phyloP scores from a whole-genome alignment of 225 moss, liverwort and hornwort species.

The Sphagnum contortum region DNA sequence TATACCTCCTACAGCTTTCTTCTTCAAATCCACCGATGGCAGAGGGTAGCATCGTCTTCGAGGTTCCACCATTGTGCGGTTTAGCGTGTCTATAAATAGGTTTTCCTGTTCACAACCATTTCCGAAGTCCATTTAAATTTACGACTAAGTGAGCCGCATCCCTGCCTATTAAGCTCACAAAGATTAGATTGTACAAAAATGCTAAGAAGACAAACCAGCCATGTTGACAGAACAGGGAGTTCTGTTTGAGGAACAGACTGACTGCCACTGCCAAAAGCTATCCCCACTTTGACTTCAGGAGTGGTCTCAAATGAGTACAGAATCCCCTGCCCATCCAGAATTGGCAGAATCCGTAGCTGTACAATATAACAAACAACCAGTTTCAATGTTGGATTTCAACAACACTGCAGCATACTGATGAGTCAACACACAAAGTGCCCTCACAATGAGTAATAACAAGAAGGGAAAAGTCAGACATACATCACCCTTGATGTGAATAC shows the following conservation, averaged over 20 bases:
- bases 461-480: constrained; percentile 36
- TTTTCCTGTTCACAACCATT: constrained; percentile 21
- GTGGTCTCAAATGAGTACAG: constrained; percentile 72
- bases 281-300: constrained; percentile 82
- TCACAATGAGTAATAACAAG: no score
- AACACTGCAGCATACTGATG: no score
- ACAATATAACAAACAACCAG: not conserved
- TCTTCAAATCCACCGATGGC: constrained; percentile 37
- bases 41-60: constrained; percentile 36
- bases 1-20: constrained; percentile 39
- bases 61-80: constrained; percentile 46
- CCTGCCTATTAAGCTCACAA: no score
- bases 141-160: no score
- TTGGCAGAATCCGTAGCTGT: constrained; percentile 75
- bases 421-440: no score
- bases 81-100: constrained; percentile 27
- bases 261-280: constrained; percentile 89
- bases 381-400: no score
- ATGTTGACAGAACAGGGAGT: constrained; percentile 73
- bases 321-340: constrained; percentile 83
- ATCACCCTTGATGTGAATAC: constrained; percentile 88
- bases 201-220: constrained; percentile 61
- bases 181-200: not conserved
- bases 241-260: constrained; percentile 74
- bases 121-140: no score